Evolutionary conservation across 2,329 filamentous ascomycete species (phyloP).

Genomic region (Sarocladium oryzae): DNA sequence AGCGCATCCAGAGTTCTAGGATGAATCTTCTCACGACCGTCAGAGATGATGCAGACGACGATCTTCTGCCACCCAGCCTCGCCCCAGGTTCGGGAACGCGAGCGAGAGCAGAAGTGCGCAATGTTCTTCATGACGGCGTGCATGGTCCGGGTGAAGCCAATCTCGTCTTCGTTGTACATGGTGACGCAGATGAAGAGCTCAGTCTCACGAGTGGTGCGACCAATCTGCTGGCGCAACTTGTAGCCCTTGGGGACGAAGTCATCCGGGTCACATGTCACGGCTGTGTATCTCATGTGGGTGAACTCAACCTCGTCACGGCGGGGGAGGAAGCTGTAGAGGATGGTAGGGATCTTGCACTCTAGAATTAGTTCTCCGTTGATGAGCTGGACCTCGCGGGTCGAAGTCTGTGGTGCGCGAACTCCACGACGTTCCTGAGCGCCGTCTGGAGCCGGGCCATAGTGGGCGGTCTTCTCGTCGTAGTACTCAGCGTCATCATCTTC

Average conservation of each 20-base stretch:
- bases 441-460: constrained; percentile 82
- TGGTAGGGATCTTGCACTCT: constrained; percentile 98
- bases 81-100: constrained; percentile 91
- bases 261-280: constrained; percentile 95
- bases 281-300: constrained; percentile 97
- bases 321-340: constrained; percentile 93
- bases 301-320: constrained; percentile 91
- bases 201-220: constrained; percentile 76
- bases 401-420: constrained; percentile 79
- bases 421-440: constrained; percentile 84
- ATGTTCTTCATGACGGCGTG: constrained; percentile 99
- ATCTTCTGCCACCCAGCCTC: constrained; percentile 99
- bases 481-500: constrained; percentile 18
- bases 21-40: constrained; percentile 85
- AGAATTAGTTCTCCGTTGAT: constrained; percentile 97
- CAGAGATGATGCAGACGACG: constrained; percentile 92
- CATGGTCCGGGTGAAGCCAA: constrained; percentile 95
- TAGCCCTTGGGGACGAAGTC: constrained; percentile 87
- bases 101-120: constrained; percentile 87
- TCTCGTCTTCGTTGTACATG: constrained; percentile 99
- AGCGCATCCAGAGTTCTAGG: constrained; percentile 88
- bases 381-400: constrained; percentile 87
- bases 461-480: constrained; percentile 38
- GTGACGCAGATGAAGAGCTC: constrained; percentile 96
- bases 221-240: constrained; percentile 87